phyloP scores from a whole-genome alignment of 2,329 filamentous ascomycete species.

The Diaporthe australafricana region DNA sequence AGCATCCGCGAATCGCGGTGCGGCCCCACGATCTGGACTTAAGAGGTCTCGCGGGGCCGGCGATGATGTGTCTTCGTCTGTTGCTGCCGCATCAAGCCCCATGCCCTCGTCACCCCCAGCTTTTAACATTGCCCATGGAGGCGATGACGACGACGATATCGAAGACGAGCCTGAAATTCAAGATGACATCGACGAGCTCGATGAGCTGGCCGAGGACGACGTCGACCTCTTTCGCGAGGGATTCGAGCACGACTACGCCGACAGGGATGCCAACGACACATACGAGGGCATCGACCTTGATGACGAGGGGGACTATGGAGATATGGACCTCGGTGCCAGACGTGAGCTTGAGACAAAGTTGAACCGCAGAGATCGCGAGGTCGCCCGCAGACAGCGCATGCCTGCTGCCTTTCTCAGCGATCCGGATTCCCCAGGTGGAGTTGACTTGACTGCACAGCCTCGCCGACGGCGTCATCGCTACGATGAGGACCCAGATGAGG shows the following conservation, averaged over 20 bases:
- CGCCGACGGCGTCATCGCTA: conserved; percentile 89
- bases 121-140: conserved; percentile 73
- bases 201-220: conserved; percentile 84
- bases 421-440: conserved; percentile 75
- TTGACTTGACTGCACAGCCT: conserved; percentile 87
- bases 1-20: conserved; percentile 85
- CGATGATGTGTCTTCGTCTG: conserved; percentile 64
- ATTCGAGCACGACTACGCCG: conserved; percentile 77
- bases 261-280: conserved; percentile 73
- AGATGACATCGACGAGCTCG: conserved; percentile 80
- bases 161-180: conserved; percentile 79
- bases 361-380: conserved; percentile 78
- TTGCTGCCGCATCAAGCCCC: conserved; percentile 67
- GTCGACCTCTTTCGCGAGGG: conserved; percentile 82
- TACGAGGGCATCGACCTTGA: conserved; percentile 82
- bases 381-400: conserved; percentile 73
- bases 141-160: conserved; percentile 78
- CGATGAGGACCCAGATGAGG: conserved; percentile 93
- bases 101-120: conserved; percentile 76
- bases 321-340: conserved; percentile 74
- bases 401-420: conserved; percentile 84
- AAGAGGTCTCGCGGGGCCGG: conserved; percentile 66
- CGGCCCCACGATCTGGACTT: conserved; percentile 61
- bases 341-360: conserved; percentile 79
- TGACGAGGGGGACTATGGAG: conserved; percentile 80